A percentile compares a stretch with the other conserved stretches of the same genome.
phyloP scores from a whole-genome alignment of 768 basidiomycete species.

The Boletus vermiculosoides region DNA sequence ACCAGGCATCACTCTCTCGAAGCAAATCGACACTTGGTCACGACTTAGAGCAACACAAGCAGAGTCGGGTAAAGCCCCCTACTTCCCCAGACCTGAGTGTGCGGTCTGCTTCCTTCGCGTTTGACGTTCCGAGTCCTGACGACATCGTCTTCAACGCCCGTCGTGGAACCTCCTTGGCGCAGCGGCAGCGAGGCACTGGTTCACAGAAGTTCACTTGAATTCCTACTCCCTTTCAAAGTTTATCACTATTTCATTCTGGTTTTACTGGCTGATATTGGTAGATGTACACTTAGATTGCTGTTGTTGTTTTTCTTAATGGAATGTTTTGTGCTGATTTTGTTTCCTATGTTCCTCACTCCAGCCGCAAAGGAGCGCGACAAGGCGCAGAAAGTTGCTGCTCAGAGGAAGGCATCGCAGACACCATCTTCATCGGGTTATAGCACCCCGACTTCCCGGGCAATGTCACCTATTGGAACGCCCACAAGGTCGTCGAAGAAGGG shows the following conservation, averaged over 20 bases:
- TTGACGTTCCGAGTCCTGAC: conserved; percentile 88
- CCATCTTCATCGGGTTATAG: conserved; percentile 38
- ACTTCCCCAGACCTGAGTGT: conserved; percentile 37
- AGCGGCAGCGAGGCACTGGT: conserved; percentile 30
- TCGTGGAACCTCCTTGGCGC: conserved; percentile 62
- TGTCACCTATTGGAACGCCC: conserved; percentile 42
- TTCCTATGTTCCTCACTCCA: conserved; percentile 40
- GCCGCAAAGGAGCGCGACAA: conserved; percentile 81
- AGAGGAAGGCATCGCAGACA: conserved; percentile 39
- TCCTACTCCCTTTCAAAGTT: conserved; percentile 3
- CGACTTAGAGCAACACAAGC: conserved; percentile 11
- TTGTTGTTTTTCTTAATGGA: conserved; percentile 32
- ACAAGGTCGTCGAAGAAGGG: conserved; percentile 44
- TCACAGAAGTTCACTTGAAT: conserved; percentile 4
- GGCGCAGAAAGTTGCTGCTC: conserved; percentile 53
- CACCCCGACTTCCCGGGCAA: conserved; percentile 43
- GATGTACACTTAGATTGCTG: conserved; percentile 29
- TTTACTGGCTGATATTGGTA: conserved; percentile 21
- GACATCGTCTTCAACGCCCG: conserved; percentile 83
- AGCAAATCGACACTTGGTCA: conserved; percentile 29
- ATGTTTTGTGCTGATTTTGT: conserved; percentile 40
- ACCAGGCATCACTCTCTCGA: conserved; percentile 29
- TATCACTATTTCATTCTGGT: conserved; percentile 18
- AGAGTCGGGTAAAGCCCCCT: conserved; percentile 6
- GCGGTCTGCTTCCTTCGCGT: conserved; percentile 51